A percentile compares a stretch with the other conserved stretches of the same genome.
Evolutionary conservation across 2,329 filamentous ascomycete genomes (phyloP).

Genomic region (Raffaelea albimanens): DNA sequence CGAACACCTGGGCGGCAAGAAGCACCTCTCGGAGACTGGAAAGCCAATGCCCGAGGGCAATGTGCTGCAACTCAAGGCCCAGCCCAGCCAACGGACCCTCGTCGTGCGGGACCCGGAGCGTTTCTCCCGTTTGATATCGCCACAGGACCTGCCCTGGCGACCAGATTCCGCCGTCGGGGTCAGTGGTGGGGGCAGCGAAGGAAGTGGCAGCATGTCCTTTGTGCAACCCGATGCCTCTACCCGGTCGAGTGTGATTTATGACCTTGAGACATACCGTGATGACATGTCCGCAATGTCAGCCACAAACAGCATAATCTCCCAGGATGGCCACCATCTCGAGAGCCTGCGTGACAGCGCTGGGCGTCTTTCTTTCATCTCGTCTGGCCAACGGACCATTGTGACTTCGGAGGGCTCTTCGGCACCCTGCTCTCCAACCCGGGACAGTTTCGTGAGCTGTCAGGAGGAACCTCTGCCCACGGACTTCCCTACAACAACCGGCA

Average conservation of each 20-base stretch:
- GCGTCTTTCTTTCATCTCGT: conserved; percentile 51
- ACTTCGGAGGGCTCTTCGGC: conserved; percentile 52
- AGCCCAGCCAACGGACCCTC: conserved; percentile 35
- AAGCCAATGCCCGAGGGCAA: conserved; percentile 34
- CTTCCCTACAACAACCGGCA: background rate
- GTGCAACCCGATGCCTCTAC: background rate
- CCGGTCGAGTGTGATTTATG: conserved; percentile 12
- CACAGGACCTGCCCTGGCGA: conserved; percentile 25
- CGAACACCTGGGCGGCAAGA: conserved; percentile 58
- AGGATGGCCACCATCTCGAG: conserved; percentile 50
- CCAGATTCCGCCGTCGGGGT: conserved; percentile 15
- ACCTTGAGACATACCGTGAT: conserved; percentile 37
- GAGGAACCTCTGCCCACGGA: conserved; percentile 14
- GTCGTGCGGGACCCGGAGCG: conserved; percentile 39
- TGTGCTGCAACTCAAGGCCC: conserved; percentile 23
- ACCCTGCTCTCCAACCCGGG: conserved; percentile 43
- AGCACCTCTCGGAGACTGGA: conserved; percentile 50
- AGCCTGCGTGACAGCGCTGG: conserved; percentile 46
- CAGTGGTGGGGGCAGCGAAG: conserved; percentile 16
- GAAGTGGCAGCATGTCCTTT: conserved; percentile 11
- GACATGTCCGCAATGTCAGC: conserved; percentile 29
- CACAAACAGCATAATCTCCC: conserved; percentile 47
- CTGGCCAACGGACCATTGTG: conserved; percentile 48
- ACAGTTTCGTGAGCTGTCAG: conserved; percentile 37
- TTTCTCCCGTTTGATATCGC: conserved; percentile 28